Percentiles rank a stretch among this genome's conserved stretches.
Evolutionary conservation across 495 filamentous ascomycete species (phyloP).

Genomic region (Aspergillus affinis): DNA sequence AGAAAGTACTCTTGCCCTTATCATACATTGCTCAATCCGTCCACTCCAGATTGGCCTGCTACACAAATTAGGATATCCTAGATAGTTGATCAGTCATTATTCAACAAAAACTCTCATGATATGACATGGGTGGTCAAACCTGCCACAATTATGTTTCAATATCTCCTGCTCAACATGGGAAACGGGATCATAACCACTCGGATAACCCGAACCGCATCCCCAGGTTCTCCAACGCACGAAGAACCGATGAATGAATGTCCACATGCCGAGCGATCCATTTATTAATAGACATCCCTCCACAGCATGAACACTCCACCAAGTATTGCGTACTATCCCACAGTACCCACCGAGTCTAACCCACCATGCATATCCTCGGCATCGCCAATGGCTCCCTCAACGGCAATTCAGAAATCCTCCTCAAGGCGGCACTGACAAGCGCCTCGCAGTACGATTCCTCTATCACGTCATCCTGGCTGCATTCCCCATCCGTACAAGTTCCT

Average conservation of each 20-base stretch:
- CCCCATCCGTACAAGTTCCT: background rate
- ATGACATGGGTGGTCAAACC: too few relatives aligned
- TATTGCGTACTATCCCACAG: background rate
- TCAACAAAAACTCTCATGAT: too few relatives aligned
- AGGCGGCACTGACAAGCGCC: constrained; percentile 1
- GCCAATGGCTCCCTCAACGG: constrained; percentile 3
- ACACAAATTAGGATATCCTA: too few relatives aligned
- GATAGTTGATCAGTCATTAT: too few relatives aligned
- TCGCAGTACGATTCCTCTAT: background rate
- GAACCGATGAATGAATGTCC: background rate
- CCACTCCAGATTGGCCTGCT: too few relatives aligned
- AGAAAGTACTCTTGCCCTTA: background rate
- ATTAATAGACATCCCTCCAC: background rate
- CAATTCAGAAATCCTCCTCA: constrained; percentile 8
- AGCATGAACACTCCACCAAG: background rate
- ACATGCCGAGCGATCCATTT: background rate
- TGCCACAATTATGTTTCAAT: too few relatives aligned
- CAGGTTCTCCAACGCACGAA: background rate
- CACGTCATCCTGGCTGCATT: constrained; percentile 1
- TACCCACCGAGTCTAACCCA: background rate
- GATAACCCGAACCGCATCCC: background rate
- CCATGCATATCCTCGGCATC: constrained; percentile 6
- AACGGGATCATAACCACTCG: too few relatives aligned
- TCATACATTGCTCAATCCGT: too few relatives aligned
- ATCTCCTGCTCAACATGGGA: too few relatives aligned